phyloP scores from a whole-genome alignment of 352 stramenopile genomes.

The Phytophthora brassicae region DNA sequence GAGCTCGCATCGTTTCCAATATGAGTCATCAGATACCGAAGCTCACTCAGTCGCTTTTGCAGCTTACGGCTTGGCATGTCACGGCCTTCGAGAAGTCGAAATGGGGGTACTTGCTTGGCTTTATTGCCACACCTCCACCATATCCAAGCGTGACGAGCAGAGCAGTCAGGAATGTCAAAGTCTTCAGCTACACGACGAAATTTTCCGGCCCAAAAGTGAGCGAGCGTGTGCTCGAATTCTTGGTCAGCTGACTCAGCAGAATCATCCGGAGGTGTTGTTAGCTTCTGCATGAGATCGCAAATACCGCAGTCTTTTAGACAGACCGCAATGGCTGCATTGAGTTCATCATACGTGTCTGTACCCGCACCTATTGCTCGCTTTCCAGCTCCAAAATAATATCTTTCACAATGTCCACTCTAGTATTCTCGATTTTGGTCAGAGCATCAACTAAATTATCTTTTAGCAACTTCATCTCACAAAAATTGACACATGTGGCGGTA shows the following conservation, averaged over 20 bases:
- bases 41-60: conserved; percentile 14
- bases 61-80: conserved; percentile 8
- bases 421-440: conserved; percentile 1
- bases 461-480: conserved; percentile 10
- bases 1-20: not conserved
- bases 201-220: conserved; percentile 6
- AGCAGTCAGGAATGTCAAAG: conserved; percentile 10
- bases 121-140: conserved; percentile 12
- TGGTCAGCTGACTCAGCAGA: not conserved
- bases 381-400: conserved; percentile 13
- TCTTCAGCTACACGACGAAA: conserved; percentile 6
- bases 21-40: conserved; percentile 1
- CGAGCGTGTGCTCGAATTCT: not conserved
- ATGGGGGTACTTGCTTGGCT: not conserved
- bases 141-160: not conserved
- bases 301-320: conserved; percentile 1
- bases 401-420: not conserved
- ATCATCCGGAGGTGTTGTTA: not conserved
- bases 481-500: conserved; percentile 8
- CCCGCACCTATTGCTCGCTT: conserved; percentile 14
- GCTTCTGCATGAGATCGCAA: not conserved
- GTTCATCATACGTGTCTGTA: conserved; percentile 1
- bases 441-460: not conserved
- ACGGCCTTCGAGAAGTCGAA: not conserved
- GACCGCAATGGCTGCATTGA: not conserved